Conservation (phyloP, 257 asterid genomes). For the Penstemon barbatus region DNA sequence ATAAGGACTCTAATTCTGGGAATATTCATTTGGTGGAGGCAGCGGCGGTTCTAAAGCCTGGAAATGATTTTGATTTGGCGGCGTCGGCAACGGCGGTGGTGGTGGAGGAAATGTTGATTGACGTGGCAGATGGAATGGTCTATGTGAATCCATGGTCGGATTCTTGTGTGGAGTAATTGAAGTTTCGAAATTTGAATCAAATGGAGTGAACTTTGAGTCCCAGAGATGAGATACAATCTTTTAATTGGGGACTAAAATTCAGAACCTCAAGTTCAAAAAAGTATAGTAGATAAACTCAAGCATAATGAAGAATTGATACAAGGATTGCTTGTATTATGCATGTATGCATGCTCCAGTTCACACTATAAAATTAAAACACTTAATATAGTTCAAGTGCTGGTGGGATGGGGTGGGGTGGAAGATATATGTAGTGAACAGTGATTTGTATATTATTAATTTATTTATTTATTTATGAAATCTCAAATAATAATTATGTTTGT, state of each 20-base stretch:
- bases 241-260: conserved; percentile 2
- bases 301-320: not conserved
- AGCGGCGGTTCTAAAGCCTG: conserved; percentile 56
- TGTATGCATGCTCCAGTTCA: not conserved
- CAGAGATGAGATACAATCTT: conserved; percentile 24
- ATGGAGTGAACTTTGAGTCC: conserved; percentile 11
- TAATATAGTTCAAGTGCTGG: too few species aligned
- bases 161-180: conserved; percentile 5
- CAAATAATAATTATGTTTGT: not conserved
- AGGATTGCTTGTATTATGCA: conserved; percentile 2
- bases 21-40: conserved; percentile 38
- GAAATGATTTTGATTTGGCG: conserved; percentile 54
- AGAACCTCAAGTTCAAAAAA: conserved; percentile 17
- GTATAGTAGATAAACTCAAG: conserved; percentile 6
- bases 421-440: not conserved
- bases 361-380: too few species aligned
- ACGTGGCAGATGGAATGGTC: conserved; percentile 82
- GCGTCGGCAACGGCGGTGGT: conserved; percentile 62
- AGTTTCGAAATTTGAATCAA: conserved; percentile 8
- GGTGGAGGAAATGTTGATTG: conserved; percentile 51
- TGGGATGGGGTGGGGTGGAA: too few species aligned
- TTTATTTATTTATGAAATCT: conserved; percentile 15
- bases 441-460: too few species aligned
- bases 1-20: conserved; percentile 51
- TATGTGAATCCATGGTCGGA: conserved; percentile 73